These are phyloP conservation scores for Pulveroboletus frians DNA, from an alignment of 768 basidiomycete species.

Conservation along the genomic window DNA sequence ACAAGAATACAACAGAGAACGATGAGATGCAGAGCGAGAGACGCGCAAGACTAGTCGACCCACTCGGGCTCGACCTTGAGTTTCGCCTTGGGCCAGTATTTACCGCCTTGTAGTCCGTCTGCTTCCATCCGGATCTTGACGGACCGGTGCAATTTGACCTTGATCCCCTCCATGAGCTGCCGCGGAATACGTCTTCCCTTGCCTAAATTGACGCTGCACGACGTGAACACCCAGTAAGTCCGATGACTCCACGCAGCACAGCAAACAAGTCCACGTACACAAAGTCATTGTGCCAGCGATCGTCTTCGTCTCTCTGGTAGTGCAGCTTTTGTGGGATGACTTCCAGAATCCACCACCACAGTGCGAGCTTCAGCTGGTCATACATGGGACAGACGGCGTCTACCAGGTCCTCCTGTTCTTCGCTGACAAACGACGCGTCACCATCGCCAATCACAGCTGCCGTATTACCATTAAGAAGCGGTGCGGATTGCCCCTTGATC, in stretches of 20 bases:
- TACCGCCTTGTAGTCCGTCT: conserved; percentile 24
- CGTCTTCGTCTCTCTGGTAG: conserved; percentile 24
- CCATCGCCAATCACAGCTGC: conserved; percentile 16
- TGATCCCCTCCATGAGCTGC: conserved; percentile 32
- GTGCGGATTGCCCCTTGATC: conserved; percentile 3
- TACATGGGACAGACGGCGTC: conserved; percentile 51
- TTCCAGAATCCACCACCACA: conserved; percentile 67
- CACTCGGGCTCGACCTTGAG: conserved; percentile 35
- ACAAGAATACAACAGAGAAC: background rate
- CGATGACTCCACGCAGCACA: background rate
- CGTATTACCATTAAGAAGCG: conserved; percentile 8
- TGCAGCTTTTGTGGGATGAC: conserved; percentile 35
- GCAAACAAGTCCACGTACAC: conserved; percentile 12
- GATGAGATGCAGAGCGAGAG: background rate
- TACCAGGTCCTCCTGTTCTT: conserved; percentile 60
- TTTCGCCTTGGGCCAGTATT: conserved; percentile 40
- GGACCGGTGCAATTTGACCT: conserved; percentile 44
- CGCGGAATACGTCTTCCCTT: conserved; percentile 38
- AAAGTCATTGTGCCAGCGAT: conserved; percentile 8
- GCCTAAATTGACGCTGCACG: conserved; percentile 35
- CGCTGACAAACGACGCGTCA: conserved; percentile 28
- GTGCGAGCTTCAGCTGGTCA: conserved; percentile 50
- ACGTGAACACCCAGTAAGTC: background rate
- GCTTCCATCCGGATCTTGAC: conserved; percentile 52
- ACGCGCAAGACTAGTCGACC: conserved; percentile 31